Conservation (phyloP, 106 monocot genomes). For the Agapanthus africanus region DNA sequence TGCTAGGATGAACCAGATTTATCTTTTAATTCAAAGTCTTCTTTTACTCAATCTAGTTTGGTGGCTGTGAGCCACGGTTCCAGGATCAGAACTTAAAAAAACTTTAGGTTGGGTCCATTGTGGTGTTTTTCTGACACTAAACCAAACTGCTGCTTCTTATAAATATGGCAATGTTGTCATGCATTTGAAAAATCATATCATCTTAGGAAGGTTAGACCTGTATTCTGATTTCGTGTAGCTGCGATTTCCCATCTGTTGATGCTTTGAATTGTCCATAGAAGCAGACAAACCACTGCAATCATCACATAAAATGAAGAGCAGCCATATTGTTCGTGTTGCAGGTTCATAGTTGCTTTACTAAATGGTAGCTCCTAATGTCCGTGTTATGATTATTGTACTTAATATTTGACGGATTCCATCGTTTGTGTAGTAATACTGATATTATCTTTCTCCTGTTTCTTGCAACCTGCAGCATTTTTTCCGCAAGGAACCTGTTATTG, state of each 20-base stretch:
- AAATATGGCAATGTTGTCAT: not conserved
- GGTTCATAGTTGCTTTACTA: not conserved
- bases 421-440: not conserved
- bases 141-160: conserved; percentile 3
- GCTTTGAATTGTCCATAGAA: too few species aligned
- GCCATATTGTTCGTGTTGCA: not conserved
- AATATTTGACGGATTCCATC: not conserved
- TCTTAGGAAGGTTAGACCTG: not conserved
- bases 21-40: not conserved
- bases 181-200: not conserved
- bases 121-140: not conserved
- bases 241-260: not conserved
- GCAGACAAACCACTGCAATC: not conserved
- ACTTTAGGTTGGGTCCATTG: not conserved
- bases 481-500: conserved; percentile 82
- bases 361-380: not conserved
- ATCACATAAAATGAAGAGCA: not conserved
- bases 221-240: not conserved
- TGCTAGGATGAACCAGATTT: not conserved
- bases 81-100: not conserved
- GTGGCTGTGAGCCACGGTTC: not conserved
- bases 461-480: conserved; percentile 75
- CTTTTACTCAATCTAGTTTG: not conserved
- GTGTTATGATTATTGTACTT: not conserved
- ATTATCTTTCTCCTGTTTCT: not conserved